Base-by-base conservation (phyloP, 2,329 filamentous ascomycete species). In the Aspergillus arachidicola region DNA sequence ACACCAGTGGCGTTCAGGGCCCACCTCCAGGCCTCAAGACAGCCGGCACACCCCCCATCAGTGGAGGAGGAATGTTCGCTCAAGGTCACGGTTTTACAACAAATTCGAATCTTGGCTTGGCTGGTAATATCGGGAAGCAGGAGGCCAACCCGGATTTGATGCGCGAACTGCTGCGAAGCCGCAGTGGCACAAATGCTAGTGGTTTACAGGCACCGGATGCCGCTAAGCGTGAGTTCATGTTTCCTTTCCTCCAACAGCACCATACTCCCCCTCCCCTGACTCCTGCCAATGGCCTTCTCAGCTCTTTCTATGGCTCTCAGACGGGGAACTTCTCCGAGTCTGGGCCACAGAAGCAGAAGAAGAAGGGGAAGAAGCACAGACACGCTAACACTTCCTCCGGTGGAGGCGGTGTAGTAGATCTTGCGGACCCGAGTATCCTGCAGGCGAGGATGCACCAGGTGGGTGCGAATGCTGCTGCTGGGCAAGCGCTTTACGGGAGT, bases 301-400 rank as follows among this genome's bases (percentile, higher is more conserved):
- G 88, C 87, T 91, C 92, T 87, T 92, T 95, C 86, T 96, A 96
- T 85, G 92, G 91, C 83, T 86, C 89, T 79, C 91, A 91, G 84
- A 84, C 91, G 85, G 92, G 91, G 85, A 87, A 88, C 83, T 93
- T 92, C 84, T 91, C 94, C 89, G 93, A 96, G 80, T 89, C 90
- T 84, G 91, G 91, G 84, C 81, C 83, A 79, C 90, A 92, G 84
- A 96, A 97, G 90, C 93, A 96, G 88, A 97, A 96, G 91, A 97
- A 97, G 89, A 97, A 97, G 93, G 93, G 93, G 86, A 97, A 97
- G 89, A 97, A 97, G 93, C 94, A 97, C 87, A 96, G 94, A 90
- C 94, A 97, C 90, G 94, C 93, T 95, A 97, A 97, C 93, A 97
- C 94, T 94, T 97, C 94, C 92, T 98, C 94, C 89, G 96, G 93